Percentiles rank a stretch among this genome's conserved stretches.
Conservation (phyloP, 73 alveolate genomes). For the Paraurostyla sp. region DNA sequence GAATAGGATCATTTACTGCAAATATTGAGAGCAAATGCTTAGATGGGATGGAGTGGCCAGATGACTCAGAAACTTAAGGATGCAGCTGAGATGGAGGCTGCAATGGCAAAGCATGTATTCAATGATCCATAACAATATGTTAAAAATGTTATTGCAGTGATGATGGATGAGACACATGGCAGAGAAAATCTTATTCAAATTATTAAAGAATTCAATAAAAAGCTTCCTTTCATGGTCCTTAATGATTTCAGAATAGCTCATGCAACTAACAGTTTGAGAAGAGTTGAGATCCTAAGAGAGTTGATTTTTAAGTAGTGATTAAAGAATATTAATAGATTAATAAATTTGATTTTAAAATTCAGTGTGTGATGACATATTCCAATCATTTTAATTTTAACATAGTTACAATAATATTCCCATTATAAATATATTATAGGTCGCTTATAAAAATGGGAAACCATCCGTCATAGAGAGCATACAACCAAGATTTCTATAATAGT, state of each 20-base stretch:
- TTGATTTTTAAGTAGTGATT: background rate
- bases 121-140: slow-evolving; percentile 25
- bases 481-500: background rate
- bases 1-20: slow-evolving; percentile 19
- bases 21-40: slow-evolving; percentile 7
- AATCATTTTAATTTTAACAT: no score
- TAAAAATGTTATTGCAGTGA: slow-evolving; percentile 4
- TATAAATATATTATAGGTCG: background rate
- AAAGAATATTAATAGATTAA: no score
- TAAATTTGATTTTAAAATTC: background rate
- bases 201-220: slow-evolving; percentile 45
- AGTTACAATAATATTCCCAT: background rate
- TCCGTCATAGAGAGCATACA: background rate
- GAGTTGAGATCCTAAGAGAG: slow-evolving; percentile 51
- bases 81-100: slow-evolving; percentile 59
- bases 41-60: slow-evolving; percentile 20
- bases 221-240: slow-evolving; percentile 57
- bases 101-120: slow-evolving; percentile 29
- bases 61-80: slow-evolving; percentile 36
- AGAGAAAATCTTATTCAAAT: slow-evolving; percentile 22
- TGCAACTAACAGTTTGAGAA: slow-evolving; percentile 41
- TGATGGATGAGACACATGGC: slow-evolving; percentile 56
- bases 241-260: slow-evolving; percentile 58
- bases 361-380: background rate
- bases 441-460: slow-evolving; percentile 6